Percentiles rank a stretch among this genome's conserved stretches.
Conservation (phyloP, 305 asterid genomes). For the Ajuga reptans region DNA sequence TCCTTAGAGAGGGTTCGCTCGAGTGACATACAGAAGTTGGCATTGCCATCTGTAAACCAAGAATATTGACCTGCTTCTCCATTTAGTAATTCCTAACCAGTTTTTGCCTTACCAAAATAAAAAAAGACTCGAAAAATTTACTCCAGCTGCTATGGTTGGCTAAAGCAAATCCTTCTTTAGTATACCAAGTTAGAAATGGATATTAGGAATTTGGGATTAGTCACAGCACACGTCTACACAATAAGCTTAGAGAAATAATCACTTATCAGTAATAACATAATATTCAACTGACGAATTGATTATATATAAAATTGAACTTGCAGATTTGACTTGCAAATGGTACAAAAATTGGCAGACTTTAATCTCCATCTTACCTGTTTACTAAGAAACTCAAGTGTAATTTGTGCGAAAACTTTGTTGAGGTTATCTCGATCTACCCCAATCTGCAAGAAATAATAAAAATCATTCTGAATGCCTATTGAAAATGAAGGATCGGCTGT, state of each 20-base stretch:
- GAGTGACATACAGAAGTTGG: background rate
- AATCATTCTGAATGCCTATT: background rate
- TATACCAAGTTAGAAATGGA: background rate
- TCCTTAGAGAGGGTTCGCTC: background rate
- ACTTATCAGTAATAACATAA: background rate
- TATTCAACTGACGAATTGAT: constrained; percentile 5
- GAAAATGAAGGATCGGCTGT: constrained; percentile 8
- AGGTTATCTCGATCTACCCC: constrained; percentile 67
- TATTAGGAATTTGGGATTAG: constrained; percentile 11
- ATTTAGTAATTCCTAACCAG: background rate
- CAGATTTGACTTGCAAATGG: constrained; percentile 12
- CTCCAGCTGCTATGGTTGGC: background rate
- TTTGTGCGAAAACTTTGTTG: constrained; percentile 73
- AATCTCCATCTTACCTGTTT: constrained; percentile 54
- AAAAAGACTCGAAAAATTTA: background rate
- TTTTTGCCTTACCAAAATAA: background rate
- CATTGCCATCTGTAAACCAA: background rate
- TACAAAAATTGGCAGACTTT: constrained; percentile 2
- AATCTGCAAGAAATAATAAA: constrained; percentile 52
- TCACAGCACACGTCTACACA: constrained; percentile 11
- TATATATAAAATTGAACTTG: background rate
- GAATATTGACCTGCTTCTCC: background rate
- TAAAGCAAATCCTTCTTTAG: background rate
- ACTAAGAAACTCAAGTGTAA: constrained; percentile 79
- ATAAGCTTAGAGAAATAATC: constrained; percentile 4